phyloP scores from a whole-genome alignment of 495 filamentous ascomycete species.

The Ramalina peruviana region DNA sequence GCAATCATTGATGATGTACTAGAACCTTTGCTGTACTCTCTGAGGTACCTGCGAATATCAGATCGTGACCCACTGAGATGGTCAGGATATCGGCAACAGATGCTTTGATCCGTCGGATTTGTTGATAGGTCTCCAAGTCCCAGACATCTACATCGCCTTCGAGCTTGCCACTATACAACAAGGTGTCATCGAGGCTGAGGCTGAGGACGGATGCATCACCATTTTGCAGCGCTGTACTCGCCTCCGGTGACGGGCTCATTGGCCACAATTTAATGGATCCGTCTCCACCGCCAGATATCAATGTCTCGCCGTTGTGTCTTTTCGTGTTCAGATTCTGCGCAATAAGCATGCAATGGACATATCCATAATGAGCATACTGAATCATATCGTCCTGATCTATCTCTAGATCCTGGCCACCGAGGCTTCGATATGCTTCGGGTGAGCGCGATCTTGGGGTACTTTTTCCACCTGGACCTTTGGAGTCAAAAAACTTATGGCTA shows the following conservation, averaged over 20 bases:
- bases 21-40: constrained; percentile 67
- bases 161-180: constrained; percentile 78
- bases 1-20: not conserved
- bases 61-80: constrained; percentile 66
- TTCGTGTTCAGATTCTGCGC: constrained; percentile 50
- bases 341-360: constrained; percentile 88
- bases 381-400: constrained; percentile 70
- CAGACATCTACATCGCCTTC: constrained; percentile 92
- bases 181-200: constrained; percentile 68
- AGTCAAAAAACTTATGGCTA: constrained; percentile 94
- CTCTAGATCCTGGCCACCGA: constrained; percentile 55
- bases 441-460: constrained; percentile 46
- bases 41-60: constrained; percentile 70
- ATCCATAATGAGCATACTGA: constrained; percentile 88
- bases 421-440: constrained; percentile 17
- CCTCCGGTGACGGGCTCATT: constrained; percentile 38
- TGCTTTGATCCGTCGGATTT: constrained; percentile 66
- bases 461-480: constrained; percentile 66
- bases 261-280: constrained; percentile 86
- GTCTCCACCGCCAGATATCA: constrained; percentile 87
- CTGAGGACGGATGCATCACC: constrained; percentile 72
- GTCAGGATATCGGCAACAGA: constrained; percentile 77
- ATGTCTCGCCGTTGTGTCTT: constrained; percentile 55
- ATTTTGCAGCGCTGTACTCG: constrained; percentile 55
- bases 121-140: constrained; percentile 90